phyloP scores from a whole-genome alignment of 208 protist species.

The Trypanosoma melophagium region DNA sequence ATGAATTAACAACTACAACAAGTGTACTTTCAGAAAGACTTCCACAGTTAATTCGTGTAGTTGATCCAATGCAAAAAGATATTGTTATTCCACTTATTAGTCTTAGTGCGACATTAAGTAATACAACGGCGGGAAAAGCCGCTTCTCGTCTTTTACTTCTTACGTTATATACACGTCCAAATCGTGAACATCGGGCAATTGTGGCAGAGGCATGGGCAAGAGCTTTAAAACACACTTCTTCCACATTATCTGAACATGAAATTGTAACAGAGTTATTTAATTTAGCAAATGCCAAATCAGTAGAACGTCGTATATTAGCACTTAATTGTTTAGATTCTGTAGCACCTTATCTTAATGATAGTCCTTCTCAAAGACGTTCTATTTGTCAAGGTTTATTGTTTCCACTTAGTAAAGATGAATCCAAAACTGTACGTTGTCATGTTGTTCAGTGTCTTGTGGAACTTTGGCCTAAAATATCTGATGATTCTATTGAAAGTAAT shows the following conservation, averaged over 20 bases:
- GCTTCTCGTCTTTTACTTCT: slow-evolving; percentile 52
- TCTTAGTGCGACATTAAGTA: slow-evolving; percentile 34
- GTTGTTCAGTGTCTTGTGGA: slow-evolving; percentile 49
- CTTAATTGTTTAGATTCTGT: slow-evolving; percentile 52
- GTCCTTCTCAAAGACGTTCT: slow-evolving; percentile 37
- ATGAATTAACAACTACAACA: slow-evolving; percentile 30
- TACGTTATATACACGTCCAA: slow-evolving; percentile 57
- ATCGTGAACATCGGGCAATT: slow-evolving; percentile 32
- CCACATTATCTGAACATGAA: slow-evolving; percentile 49
- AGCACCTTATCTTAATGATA: slow-evolving; percentile 32
- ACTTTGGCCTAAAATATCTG: slow-evolving; percentile 34
- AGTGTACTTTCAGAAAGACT: slow-evolving; percentile 46
- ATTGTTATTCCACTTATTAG: slow-evolving; percentile 61
- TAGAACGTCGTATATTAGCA: slow-evolving; percentile 56
- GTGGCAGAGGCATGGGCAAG: slow-evolving; percentile 55
- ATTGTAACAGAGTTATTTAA: slow-evolving; percentile 66
- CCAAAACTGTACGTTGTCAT: slow-evolving; percentile 50
- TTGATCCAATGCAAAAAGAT: slow-evolving; percentile 60
- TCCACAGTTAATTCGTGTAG: slow-evolving; percentile 38
- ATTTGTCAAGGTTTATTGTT: slow-evolving; percentile 59
- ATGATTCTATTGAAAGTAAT: not conserved
- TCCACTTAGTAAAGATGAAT: slow-evolving; percentile 66
- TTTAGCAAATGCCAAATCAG: slow-evolving; percentile 47
- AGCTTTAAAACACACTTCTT: slow-evolving; percentile 29
- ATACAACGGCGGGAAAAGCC: slow-evolving; percentile 31